phyloP scores from a whole-genome alignment of 257 asterid genomes.

The Osmanthus fragrans region DNA sequence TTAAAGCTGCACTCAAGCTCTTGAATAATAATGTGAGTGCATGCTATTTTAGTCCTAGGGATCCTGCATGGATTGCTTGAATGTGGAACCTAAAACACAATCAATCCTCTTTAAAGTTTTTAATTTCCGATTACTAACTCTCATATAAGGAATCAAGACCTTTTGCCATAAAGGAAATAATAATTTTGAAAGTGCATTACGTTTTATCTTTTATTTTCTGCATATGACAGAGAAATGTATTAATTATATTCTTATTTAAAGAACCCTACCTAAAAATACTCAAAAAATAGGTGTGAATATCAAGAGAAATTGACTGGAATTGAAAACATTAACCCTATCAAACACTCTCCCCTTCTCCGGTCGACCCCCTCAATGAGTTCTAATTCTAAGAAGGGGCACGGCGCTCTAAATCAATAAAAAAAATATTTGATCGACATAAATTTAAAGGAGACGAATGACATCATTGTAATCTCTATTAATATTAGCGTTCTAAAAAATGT shows the following conservation, averaged over 20 bases:
- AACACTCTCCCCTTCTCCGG: no score
- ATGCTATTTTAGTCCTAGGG: conserved; percentile 63
- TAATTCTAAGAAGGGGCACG: no score
- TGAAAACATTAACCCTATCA: no score
- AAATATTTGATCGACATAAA: no score
- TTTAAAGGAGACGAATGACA: no score
- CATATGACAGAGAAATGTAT: neutral
- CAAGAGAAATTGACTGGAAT: no score
- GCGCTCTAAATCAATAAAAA: no score
- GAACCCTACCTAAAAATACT: no score
- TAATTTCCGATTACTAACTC: neutral
- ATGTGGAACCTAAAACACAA: conserved; percentile 33
- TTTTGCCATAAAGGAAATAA: conserved; percentile 26
- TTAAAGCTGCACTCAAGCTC: conserved; percentile 59
- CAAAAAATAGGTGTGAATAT: no score
- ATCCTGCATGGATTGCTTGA: conserved; percentile 71
- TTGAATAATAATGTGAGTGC: conserved; percentile 57
- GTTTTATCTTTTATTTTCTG: neutral
- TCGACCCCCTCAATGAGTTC: no score
- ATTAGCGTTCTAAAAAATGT: no score
- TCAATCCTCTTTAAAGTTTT: neutral
- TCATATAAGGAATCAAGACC: conserved; percentile 14
- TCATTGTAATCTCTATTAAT: no score
- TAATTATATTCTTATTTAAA: neutral
- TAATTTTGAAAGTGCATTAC: conserved; percentile 28